Evolutionary conservation across 164 flowering plant genomes (phyloP).

Genomic region (Taxillus chinensis): DNA sequence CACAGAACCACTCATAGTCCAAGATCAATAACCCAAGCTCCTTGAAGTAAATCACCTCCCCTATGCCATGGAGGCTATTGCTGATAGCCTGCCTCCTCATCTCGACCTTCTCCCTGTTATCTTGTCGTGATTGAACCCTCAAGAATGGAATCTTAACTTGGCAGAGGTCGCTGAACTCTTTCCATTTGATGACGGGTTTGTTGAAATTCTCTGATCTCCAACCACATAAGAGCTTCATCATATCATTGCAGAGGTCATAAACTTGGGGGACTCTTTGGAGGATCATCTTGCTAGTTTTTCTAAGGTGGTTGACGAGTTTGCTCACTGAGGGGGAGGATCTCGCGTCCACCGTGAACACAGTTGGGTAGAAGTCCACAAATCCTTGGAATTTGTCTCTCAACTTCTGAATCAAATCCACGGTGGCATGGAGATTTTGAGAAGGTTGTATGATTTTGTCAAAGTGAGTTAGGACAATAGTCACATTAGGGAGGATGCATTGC

Average conservation of each 20-base stretch:
- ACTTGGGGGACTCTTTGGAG: conserved; percentile 74
- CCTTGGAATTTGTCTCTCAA: conserved; percentile 65
- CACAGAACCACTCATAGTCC: conserved; percentile 86
- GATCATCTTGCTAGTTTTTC: conserved; percentile 58
- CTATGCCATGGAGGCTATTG: conserved; percentile 64
- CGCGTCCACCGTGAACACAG: conserved; percentile 88
- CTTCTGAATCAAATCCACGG: conserved; percentile 38
- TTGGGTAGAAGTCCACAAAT: conserved; percentile 68
- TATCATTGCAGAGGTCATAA: conserved; percentile 73
- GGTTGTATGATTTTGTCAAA: conserved; percentile 56
- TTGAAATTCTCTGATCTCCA: conserved; percentile 74
- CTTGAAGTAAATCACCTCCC: conserved; percentile 72
- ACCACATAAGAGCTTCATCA: conserved; percentile 42
- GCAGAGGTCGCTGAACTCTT: conserved; percentile 70
- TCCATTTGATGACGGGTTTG: conserved; percentile 81
- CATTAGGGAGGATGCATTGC: conserved; percentile 78
- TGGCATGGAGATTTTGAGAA: conserved; percentile 39
- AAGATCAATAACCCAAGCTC: conserved; percentile 64
- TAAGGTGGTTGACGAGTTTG: conserved; percentile 61
- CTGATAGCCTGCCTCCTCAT: conserved; percentile 65
- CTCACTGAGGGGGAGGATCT: conserved; percentile 78
- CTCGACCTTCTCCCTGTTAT: conserved; percentile 55
- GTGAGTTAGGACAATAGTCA: conserved; percentile 79
- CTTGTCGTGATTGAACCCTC: conserved; percentile 61
- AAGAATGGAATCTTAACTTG: conserved; percentile 60